Conservation (phyloP, 208 protist genomes). For the Leishmania martiniquensis region DNA sequence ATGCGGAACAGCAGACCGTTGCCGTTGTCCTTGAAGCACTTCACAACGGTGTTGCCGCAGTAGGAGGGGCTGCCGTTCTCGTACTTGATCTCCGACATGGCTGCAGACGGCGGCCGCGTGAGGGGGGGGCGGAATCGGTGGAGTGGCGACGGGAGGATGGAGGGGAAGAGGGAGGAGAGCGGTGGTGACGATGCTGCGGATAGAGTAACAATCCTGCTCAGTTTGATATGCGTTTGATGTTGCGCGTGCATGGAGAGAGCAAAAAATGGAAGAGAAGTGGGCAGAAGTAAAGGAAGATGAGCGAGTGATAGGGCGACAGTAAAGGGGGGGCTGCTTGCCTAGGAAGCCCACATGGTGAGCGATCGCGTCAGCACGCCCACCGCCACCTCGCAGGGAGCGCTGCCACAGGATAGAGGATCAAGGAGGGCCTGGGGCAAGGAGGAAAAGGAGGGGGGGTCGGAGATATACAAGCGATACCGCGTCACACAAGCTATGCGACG, state of each 20-base stretch:
- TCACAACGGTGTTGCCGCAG: constrained; percentile 53
- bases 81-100: constrained; percentile 59
- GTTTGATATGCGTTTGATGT: no score
- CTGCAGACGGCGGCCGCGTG: neutral
- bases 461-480: neutral
- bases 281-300: no score
- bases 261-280: no score
- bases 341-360: no score
- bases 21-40: constrained; percentile 84
- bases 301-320: no score
- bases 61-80: constrained; percentile 73
- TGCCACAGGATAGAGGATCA: neutral
- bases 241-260: neutral
- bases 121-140: neutral
- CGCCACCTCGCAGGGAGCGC: neutral
- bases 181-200: neutral
- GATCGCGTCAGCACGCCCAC: neutral
- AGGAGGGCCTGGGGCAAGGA: neutral
- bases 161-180: neutral
- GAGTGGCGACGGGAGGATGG: neutral
- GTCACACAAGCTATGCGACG: neutral
- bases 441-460: neutral
- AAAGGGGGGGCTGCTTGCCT: no score
- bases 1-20: constrained; percentile 87
- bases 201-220: neutral